Conservation (phyloP, 2,329 filamentous ascomycete species). For the Salinomyces thailandicus region DNA sequence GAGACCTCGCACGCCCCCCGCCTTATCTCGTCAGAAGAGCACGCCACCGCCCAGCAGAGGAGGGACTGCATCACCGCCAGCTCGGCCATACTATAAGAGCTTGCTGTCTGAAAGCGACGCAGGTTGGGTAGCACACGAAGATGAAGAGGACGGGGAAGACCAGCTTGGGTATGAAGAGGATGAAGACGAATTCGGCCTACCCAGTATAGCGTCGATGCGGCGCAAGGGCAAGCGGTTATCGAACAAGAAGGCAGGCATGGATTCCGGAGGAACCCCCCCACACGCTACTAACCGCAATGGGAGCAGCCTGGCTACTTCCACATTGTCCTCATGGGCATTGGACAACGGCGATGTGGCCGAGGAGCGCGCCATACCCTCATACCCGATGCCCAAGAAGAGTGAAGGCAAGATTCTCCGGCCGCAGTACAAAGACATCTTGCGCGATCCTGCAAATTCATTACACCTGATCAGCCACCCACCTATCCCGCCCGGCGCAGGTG, state of each 20-base stretch:
- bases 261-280: conserved; percentile 28
- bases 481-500: conserved; percentile 58
- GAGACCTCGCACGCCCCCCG: conserved; percentile 64
- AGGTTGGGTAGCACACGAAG: conserved; percentile 63
- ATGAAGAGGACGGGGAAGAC: conserved; percentile 56
- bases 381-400: conserved; percentile 74
- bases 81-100: conserved; percentile 63
- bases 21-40: conserved; percentile 47
- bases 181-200: conserved; percentile 90
- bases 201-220: conserved; percentile 85
- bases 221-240: conserved; percentile 49
- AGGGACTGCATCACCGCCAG: conserved; percentile 44
- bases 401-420: conserved; percentile 93
- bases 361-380: conserved; percentile 63
- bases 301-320: conserved; percentile 9
- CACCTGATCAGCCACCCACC: conserved; percentile 86
- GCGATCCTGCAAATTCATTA: conserved; percentile 78
- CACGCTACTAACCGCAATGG: conserved; percentile 8
- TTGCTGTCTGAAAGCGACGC: conserved; percentile 73
- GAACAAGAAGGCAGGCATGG: conserved; percentile 31
- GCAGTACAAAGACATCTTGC: conserved; percentile 91
- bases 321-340: conserved; percentile 43
- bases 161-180: conserved; percentile 73
- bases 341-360: conserved; percentile 92
- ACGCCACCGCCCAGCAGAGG: conserved; percentile 45